These are phyloP conservation scores for Talaromyces sp. DNA, from an alignment of 2,329 filamentous ascomycete genomes.

Conservation along the genomic window DNA sequence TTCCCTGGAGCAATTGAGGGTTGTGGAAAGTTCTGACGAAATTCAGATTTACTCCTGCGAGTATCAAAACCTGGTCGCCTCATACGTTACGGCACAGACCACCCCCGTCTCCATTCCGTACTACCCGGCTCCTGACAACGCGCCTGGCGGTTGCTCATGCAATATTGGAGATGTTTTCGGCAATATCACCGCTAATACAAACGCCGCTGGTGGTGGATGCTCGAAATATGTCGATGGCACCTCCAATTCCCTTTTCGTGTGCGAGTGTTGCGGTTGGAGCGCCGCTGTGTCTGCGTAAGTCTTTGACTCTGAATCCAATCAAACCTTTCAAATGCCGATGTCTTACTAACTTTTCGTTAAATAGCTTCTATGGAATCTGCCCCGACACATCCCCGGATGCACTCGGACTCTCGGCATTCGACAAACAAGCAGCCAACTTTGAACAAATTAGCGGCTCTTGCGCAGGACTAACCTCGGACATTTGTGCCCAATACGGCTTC, in stretches of 20 bases:
- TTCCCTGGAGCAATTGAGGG: neutral
- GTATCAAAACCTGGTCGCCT: constrained; percentile 35
- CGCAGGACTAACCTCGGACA: constrained; percentile 18
- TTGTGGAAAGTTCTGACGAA: neutral
- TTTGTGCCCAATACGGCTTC: constrained; percentile 19
- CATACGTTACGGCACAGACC: constrained; percentile 31
- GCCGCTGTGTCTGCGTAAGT: constrained; percentile 33
- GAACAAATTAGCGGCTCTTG: constrained; percentile 9
- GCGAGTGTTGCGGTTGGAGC: constrained; percentile 33
- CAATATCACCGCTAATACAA: constrained; percentile 13
- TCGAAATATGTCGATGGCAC: constrained; percentile 14
- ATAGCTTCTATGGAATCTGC: constrained; percentile 27
- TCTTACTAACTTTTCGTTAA: neutral
- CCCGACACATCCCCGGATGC: constrained; percentile 25
- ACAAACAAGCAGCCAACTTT: neutral
- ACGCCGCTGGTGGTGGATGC: neutral
- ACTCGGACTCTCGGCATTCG: neutral
- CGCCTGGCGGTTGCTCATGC: constrained; percentile 34
- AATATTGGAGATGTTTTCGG: constrained; percentile 31
- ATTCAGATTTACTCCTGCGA: constrained; percentile 36
- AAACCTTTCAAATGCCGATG: neutral
- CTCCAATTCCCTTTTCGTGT: constrained; percentile 24
- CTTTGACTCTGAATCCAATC: neutral
- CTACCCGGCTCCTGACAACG: constrained; percentile 33
- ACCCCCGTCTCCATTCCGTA: constrained; percentile 34